These are phyloP conservation scores for Alectoria sarmentosa DNA, from an alignment of 495 filamentous ascomycete species.

Conservation along the genomic window DNA sequence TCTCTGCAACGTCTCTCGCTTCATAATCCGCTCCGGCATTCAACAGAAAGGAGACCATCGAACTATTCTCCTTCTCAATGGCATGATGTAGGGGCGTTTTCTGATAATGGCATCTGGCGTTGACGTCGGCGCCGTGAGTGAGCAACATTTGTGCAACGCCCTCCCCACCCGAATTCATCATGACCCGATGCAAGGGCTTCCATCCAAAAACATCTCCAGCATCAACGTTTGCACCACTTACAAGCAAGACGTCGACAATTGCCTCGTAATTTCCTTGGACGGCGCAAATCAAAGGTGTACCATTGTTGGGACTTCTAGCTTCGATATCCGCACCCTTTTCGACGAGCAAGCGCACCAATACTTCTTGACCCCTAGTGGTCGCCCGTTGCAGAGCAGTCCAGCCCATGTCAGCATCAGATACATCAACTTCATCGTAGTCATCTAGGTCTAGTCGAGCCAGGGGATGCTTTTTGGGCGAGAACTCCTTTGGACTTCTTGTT, in stretches of 20 bases:
- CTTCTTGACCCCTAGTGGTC: constrained; percentile 20
- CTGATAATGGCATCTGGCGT: constrained; percentile 14
- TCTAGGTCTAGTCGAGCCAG: constrained; percentile 1
- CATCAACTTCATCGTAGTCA: constrained; percentile 16
- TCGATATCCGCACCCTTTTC: constrained; percentile 22
- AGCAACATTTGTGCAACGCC: constrained; percentile 14
- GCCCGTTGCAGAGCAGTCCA: constrained; percentile 26
- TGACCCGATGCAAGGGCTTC: constrained; percentile 21
- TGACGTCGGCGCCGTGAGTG: constrained; percentile 13
- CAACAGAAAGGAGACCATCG: constrained; percentile 21
- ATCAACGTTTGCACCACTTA: constrained; percentile 19
- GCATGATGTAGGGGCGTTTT: constrained; percentile 26
- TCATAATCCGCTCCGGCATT: constrained; percentile 19
- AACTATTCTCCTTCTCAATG: constrained; percentile 20
- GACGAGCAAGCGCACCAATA: constrained; percentile 21
- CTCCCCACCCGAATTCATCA: constrained; percentile 8
- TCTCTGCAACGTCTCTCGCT: constrained; percentile 20
- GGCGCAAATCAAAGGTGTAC: constrained; percentile 21
- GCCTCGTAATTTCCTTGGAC: constrained; percentile 14
- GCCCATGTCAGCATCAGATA: neutral
- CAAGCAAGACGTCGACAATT: constrained; percentile 21
- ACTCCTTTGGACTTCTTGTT: constrained; percentile 18
- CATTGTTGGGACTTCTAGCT: constrained; percentile 18
- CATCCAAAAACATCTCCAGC: constrained; percentile 23
- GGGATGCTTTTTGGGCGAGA: constrained; percentile 9